These are phyloP conservation scores for Alternaria conjuncta DNA, from an alignment of 2,329 filamentous ascomycete species.

Conservation along the genomic window DNA sequence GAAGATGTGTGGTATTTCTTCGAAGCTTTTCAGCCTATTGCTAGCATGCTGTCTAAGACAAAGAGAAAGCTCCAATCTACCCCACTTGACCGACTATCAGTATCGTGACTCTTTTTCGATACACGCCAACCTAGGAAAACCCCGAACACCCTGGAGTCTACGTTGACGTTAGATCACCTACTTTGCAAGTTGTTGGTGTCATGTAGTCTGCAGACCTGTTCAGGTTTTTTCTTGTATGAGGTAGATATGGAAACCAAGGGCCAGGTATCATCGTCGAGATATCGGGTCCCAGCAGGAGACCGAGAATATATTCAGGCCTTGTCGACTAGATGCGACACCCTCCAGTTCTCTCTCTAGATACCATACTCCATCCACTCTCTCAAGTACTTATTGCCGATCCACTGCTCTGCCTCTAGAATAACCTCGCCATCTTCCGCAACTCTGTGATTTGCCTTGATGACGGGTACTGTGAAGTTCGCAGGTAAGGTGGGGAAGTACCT, in stretches of 20 bases:
- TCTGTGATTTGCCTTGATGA: background rate
- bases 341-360: background rate
- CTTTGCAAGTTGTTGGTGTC: too few species aligned
- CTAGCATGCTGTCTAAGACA: background rate
- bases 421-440: background rate
- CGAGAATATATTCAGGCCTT: background rate
- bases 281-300: background rate
- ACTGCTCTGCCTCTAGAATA: background rate
- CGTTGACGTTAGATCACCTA: too few species aligned
- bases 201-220: too few species aligned
- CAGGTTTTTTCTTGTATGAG: too few species aligned
- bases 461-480: background rate
- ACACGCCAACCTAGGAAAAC: too few species aligned
- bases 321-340: background rate
- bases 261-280: background rate
- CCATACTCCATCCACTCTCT: background rate
- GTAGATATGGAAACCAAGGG: background rate
- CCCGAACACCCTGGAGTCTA: too few species aligned
- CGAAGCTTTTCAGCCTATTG: too few species aligned
- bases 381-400: background rate
- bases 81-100: background rate
- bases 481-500: background rate
- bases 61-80: background rate
- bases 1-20: background rate
- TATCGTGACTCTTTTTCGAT: background rate